These are phyloP conservation scores for Mucuna pruriens DNA, from an alignment of 306 rosid species.

Conservation along the genomic window DNA sequence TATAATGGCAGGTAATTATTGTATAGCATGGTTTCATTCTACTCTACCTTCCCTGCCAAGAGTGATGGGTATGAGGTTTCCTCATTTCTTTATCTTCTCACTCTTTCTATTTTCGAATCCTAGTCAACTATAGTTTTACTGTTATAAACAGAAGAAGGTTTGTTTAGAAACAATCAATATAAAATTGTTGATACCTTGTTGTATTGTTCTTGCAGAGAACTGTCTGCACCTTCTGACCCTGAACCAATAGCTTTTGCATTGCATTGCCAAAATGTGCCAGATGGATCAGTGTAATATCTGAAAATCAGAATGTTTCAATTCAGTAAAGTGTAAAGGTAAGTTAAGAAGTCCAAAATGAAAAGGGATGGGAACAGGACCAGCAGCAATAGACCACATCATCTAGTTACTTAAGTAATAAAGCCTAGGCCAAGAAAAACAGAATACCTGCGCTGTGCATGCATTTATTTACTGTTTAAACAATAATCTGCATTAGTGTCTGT, in stretches of 20 bases:
- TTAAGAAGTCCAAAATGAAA: slow-evolving; percentile 13
- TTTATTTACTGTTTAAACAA: slow-evolving; percentile 27
- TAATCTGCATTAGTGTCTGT: slow-evolving; percentile 5
- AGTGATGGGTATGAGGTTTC: not conserved
- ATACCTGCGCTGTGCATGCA: not conserved
- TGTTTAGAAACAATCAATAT: not conserved
- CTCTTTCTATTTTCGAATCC: not conserved
- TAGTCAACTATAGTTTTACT: slow-evolving; percentile 16
- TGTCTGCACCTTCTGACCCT: slow-evolving; percentile 99
- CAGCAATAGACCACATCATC: not conserved
- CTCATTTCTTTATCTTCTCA: not conserved
- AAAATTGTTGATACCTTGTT: slow-evolving; percentile 66
- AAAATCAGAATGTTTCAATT: slow-evolving; percentile 38
- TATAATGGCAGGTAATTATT: not conserved
- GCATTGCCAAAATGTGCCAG: slow-evolving; percentile 99
- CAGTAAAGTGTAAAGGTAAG: not conserved
- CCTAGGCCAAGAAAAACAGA: not conserved
- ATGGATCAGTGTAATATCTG: slow-evolving; percentile 97
- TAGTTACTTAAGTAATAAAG: not conserved
- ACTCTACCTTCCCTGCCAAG: not conserved
- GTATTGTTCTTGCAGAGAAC: slow-evolving; percentile 97
- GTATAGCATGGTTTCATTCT: not conserved
- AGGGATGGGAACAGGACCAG: not conserved
- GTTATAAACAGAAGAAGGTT: not conserved
- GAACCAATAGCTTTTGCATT: slow-evolving; percentile 98